These are phyloP conservation scores for Datura wrightii DNA, from an alignment of 257 asterid species.

Conservation along the genomic window DNA sequence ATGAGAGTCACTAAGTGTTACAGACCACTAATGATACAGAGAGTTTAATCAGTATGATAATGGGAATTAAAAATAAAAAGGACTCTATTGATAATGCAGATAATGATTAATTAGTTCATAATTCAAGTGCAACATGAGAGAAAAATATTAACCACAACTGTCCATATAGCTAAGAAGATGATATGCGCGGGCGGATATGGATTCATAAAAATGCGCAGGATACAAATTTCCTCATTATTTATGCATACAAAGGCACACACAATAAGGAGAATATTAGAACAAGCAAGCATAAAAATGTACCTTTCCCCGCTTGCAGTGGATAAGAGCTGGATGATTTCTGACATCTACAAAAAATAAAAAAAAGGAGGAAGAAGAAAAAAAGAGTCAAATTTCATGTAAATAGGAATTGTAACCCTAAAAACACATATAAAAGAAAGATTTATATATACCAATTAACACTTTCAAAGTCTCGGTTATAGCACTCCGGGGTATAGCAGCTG, in stretches of 20 bases:
- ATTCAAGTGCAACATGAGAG: background rate
- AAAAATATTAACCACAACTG: too few species aligned
- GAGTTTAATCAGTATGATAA: background rate
- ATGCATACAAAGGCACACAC: background rate
- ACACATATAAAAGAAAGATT: too few species aligned
- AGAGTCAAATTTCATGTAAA: background rate
- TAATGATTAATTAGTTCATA: background rate
- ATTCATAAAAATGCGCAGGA: too few species aligned
- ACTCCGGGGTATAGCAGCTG: conserved; percentile 39
- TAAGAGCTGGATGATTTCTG: conserved; percentile 53
- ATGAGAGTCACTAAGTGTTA: background rate
- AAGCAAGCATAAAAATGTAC: conserved; percentile 30
- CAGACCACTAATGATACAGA: background rate
- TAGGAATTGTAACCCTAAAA: background rate
- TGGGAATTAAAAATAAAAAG: background rate
- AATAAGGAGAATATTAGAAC: background rate
- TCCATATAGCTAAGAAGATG: background rate
- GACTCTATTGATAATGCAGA: background rate
- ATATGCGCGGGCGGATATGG: background rate
- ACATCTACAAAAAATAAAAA: conserved; percentile 41
- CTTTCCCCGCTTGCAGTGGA: conserved; percentile 58
- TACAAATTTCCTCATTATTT: background rate
- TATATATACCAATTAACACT: conserved; percentile 45
- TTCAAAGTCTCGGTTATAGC: conserved; percentile 50
- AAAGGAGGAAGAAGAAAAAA: background rate